phyloP scores from a whole-genome alignment of 495 filamentous ascomycete species.

The Hyphodiscus hymeniophilus region DNA sequence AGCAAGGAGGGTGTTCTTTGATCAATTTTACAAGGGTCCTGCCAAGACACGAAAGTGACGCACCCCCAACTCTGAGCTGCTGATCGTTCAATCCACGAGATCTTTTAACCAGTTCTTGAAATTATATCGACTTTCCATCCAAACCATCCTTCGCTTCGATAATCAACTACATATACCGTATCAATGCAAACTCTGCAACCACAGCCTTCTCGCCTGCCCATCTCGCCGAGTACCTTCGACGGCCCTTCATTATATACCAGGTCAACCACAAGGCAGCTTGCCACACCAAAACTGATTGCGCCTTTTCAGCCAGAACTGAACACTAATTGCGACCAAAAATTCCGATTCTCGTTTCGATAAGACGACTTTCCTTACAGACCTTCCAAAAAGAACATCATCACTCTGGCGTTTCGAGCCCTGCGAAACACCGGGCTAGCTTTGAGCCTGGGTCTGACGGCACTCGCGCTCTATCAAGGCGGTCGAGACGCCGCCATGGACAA shows the following conservation, averaged over 20 bases:
- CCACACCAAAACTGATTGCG: slow-evolving; percentile 5
- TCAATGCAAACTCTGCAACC: no score
- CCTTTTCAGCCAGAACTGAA: slow-evolving; percentile 1
- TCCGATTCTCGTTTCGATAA: background rate
- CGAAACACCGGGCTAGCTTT: slow-evolving; percentile 38
- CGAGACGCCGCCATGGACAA: slow-evolving; percentile 31
- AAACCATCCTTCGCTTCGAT: background rate
- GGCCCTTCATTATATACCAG: background rate
- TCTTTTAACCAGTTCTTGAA: no score
- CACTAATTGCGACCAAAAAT: no score
- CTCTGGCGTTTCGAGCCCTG: slow-evolving; percentile 39
- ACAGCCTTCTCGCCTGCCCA: background rate
- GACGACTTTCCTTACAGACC: background rate
- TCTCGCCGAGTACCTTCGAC: background rate
- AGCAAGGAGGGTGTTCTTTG: no score
- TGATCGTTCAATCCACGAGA: no score
- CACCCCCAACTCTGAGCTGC: no score
- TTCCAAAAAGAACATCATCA: slow-evolving; percentile 14
- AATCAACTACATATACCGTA: no score
- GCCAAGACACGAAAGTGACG: no score
- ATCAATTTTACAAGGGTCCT: no score
- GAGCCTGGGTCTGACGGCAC: slow-evolving; percentile 40
- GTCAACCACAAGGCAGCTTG: background rate
- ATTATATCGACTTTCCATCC: no score
- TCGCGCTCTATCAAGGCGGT: slow-evolving; percentile 35